Evolutionary conservation across 2,329 filamentous ascomycete species (phyloP).

Genomic region (Metarhizium rileyi): DNA sequence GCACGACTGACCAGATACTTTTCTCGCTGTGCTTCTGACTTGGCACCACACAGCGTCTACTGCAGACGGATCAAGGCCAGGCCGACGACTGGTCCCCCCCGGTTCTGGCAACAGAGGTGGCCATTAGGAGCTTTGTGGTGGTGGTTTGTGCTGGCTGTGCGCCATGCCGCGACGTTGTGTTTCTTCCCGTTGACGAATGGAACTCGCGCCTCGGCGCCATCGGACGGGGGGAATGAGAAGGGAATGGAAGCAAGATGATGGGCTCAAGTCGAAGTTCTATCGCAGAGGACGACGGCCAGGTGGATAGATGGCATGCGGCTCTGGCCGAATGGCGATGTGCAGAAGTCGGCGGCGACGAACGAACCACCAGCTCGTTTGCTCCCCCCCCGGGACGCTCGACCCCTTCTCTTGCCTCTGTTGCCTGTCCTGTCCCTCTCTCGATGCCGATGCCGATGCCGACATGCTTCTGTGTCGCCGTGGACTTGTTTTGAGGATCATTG

Average conservation of each 20-base stretch:
- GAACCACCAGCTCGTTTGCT: no score
- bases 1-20: not conserved
- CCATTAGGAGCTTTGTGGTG: not conserved
- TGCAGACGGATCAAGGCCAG: not conserved
- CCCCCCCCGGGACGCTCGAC: no score
- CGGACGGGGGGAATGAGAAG: not conserved
- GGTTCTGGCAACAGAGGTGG: no score
- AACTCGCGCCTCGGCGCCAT: not conserved
- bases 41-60: not conserved
- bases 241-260: not conserved
- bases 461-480: no score
- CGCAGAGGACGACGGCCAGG: no score
- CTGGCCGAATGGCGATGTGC: no score
- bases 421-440: not conserved
- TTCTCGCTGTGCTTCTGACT: not conserved
- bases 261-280: not conserved
- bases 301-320: conserved; percentile 5
- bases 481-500: no score
- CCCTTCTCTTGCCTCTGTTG: not conserved
- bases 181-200: not conserved
- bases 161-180: not conserved
- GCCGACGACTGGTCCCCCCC: not conserved
- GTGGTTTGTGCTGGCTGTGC: not conserved
- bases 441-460: not conserved
- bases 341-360: no score